These are phyloP conservation scores for Firmiana major DNA, from an alignment of 345 rosid genomes.

Conservation along the genomic window DNA sequence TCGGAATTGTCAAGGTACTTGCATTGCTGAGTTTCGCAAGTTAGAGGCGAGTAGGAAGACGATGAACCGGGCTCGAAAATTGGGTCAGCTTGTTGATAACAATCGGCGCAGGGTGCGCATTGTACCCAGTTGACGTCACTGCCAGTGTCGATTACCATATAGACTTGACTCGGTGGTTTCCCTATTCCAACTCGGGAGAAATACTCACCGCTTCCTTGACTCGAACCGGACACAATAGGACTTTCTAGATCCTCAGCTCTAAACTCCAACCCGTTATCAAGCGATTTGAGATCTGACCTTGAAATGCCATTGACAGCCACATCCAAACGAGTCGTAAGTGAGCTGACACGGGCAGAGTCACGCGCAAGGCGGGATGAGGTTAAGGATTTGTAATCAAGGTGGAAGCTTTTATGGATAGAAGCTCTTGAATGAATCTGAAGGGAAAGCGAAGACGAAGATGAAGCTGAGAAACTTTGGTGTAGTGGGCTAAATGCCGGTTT, in stretches of 20 bases:
- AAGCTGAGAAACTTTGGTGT: constrained; percentile 16
- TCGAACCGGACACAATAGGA: constrained; percentile 67
- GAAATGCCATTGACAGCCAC: constrained; percentile 37
- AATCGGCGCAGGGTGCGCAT: constrained; percentile 80
- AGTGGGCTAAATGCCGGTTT: constrained; percentile 19
- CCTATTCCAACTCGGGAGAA: constrained; percentile 84
- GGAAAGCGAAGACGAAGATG: constrained; percentile 26
- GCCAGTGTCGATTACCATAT: constrained; percentile 81
- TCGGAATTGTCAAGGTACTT: constrained; percentile 58
- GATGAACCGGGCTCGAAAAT: constrained; percentile 73
- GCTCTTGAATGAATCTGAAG: constrained; percentile 53
- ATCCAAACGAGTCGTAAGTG: constrained; percentile 47
- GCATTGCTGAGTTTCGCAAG: constrained; percentile 57
- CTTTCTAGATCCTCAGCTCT: constrained; percentile 36
- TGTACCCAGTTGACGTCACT: constrained; percentile 92
- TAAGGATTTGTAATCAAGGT: constrained; percentile 62
- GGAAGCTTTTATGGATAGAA: constrained; percentile 31
- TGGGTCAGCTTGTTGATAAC: constrained; percentile 85
- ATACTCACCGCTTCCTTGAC: constrained; percentile 94
- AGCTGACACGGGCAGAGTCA: constrained; percentile 64
- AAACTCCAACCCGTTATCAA: constrained; percentile 17
- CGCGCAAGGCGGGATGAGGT: constrained; percentile 57
- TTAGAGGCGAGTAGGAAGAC: constrained; percentile 54
- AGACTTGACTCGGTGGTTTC: constrained; percentile 60
- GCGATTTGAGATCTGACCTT: constrained; percentile 46